Evolutionary conservation across 305 asterid genomes (phyloP).

Genomic region (Ajuga reptans): DNA sequence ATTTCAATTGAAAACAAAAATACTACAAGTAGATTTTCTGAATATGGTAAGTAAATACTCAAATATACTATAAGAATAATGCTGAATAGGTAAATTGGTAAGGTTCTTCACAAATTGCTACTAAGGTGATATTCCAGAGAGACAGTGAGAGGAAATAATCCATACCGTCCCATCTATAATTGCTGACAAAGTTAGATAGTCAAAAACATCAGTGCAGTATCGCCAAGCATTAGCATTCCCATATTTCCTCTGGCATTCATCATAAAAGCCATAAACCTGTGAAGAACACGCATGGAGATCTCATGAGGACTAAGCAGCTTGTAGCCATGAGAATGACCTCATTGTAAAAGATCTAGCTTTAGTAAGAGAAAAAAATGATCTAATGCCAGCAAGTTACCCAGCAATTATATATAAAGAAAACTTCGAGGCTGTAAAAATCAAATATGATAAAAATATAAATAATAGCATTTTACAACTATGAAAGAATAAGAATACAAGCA

Average conservation of each 20-base stretch:
- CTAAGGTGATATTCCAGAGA: background rate
- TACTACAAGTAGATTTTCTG: background rate
- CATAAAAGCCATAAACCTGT: constrained; percentile 96
- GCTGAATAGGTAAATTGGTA: background rate
- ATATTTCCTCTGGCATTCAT: constrained; percentile 93
- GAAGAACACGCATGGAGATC: constrained; percentile 15
- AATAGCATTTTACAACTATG: background rate
- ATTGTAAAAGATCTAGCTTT: background rate
- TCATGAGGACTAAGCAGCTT: background rate
- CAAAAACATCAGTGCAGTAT: constrained; percentile 97
- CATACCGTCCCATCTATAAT: constrained; percentile 93
- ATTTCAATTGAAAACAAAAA: background rate
- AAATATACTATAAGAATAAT: background rate
- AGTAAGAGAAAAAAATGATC: background rate
- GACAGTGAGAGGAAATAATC: constrained; percentile 10
- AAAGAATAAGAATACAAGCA: background rate
- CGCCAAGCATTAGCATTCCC: constrained; percentile 99
- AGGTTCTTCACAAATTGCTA: background rate
- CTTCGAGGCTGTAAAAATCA: constrained; percentile 1
- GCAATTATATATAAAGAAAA: background rate
- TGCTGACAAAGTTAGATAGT: constrained; percentile 87
- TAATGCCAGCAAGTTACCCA: background rate
- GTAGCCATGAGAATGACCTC: background rate
- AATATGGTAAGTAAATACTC: background rate
- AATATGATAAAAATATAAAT: background rate